These are phyloP conservation scores for Somion occarium DNA, from an alignment of 1,284 basidiomycete species.

Conservation along the genomic window DNA sequence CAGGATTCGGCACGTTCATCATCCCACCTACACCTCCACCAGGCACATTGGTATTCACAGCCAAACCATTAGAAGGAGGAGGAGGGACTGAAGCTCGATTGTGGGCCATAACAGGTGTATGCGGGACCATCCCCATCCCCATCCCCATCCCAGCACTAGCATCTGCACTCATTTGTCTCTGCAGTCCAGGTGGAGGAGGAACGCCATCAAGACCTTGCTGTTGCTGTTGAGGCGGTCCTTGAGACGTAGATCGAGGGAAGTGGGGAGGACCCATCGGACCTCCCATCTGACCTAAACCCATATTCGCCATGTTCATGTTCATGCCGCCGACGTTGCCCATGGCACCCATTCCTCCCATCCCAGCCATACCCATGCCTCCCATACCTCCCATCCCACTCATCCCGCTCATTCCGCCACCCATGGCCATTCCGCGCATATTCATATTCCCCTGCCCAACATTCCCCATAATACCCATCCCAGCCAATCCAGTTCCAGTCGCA, in stretches of 20 bases:
- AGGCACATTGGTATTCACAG: constrained; percentile 4
- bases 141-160: not conserved
- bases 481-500: constrained; percentile 15
- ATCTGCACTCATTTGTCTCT: constrained; percentile 1
- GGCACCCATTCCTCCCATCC: constrained; percentile 6
- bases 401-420: not conserved
- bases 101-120: not conserved
- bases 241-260: constrained; percentile 14
- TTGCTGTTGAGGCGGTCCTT: constrained; percentile 4
- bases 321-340: not conserved
- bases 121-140: not conserved
- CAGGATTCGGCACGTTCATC: not conserved
- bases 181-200: not conserved
- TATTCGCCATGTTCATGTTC: constrained; percentile 4
- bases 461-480: constrained; percentile 2
- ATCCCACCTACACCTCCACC: not conserved
- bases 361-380: not conserved
- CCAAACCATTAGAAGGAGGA: not conserved
- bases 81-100: not conserved
- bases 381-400: not conserved
- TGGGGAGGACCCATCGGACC: constrained; percentile 26
- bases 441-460: constrained; percentile 11
- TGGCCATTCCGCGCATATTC: constrained; percentile 14
- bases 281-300: constrained; percentile 15
- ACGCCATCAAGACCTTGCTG: not conserved